Conservation (phyloP, 169 alveolate genomes). For the Besnoitia besnoiti region DNA sequence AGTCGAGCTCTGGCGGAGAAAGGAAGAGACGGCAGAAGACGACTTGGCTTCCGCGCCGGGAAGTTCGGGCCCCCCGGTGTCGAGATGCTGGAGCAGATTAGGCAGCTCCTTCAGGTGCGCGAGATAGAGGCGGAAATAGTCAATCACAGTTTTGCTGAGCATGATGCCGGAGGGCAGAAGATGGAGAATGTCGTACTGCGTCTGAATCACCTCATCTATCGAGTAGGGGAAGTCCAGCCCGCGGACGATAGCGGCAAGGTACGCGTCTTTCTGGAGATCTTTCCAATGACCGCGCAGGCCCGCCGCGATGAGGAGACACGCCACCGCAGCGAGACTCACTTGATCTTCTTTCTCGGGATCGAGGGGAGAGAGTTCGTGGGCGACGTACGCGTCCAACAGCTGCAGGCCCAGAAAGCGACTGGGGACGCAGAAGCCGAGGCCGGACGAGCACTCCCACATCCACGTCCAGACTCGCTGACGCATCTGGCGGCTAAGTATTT, state of each 20-base stretch:
- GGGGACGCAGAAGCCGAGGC: constrained; percentile 27
- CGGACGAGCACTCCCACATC: constrained; percentile 48
- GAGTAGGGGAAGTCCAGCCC: neutral
- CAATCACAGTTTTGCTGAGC: neutral
- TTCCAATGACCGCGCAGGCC: constrained; percentile 36
- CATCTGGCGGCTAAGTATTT: neutral
- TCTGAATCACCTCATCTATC: constrained; percentile 7
- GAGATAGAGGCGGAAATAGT: neutral
- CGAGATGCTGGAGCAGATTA: constrained; percentile 37
- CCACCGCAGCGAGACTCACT: neutral
- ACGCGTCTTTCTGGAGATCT: constrained; percentile 6
- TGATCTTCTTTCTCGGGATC: neutral
- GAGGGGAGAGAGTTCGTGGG: constrained; percentile 17
- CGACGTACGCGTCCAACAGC: constrained; percentile 40
- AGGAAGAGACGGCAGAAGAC: neutral
- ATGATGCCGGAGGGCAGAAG: constrained; percentile 18
- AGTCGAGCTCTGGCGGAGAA: neutral
- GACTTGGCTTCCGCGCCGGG: neutral
- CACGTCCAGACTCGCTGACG: constrained; percentile 35
- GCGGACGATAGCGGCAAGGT: neutral
- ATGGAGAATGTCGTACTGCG: constrained; percentile 47
- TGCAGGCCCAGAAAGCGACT: constrained; percentile 40
- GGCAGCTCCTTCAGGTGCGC: constrained; percentile 30
- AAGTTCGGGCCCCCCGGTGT: neutral
- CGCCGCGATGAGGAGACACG: constrained; percentile 21